A percentile compares a stretch with the other conserved stretches of the same genome.
Evolutionary conservation across 805 yeast genomes (phyloP).

Genomic region (Metahyphopichia silvanorum): DNA sequence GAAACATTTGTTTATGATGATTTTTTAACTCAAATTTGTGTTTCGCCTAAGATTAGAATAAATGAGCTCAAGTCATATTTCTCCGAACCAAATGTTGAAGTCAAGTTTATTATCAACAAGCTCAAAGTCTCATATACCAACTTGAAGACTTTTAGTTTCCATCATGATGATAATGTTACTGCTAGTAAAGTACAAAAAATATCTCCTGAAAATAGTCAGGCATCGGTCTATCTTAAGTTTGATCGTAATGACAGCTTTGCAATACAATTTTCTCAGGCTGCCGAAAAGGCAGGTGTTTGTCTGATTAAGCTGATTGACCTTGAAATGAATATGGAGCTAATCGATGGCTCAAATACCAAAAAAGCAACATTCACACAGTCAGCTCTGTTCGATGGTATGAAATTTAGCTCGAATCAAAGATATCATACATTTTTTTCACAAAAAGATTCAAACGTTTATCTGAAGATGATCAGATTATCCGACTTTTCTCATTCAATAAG

Average conservation of each 20-base stretch:
- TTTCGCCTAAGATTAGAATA: slow-evolving; percentile 9
- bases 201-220: neutral
- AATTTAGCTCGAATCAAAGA: no score
- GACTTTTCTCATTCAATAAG: slow-evolving; percentile 9
- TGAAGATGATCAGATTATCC: neutral
- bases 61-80: slow-evolving; percentile 6
- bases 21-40: slow-evolving; percentile 15
- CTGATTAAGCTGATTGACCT: slow-evolving; percentile 15
- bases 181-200: neutral
- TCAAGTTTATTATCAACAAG: slow-evolving; percentile 7
- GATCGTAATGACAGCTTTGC: slow-evolving; percentile 2
- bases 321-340: slow-evolving; percentile 8
- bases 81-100: slow-evolving; percentile 1
- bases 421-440: neutral
- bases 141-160: slow-evolving; percentile 1
- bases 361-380: slow-evolving; percentile 3
- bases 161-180: neutral
- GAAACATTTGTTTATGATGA: slow-evolving; percentile 15
- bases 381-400: no score
- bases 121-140: slow-evolving; percentile 7
- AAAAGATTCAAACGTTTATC: neutral
- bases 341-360: slow-evolving; percentile 5
- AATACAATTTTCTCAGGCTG: slow-evolving; percentile 18
- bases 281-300: slow-evolving; percentile 19
- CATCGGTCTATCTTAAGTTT: slow-evolving; percentile 4